phyloP scores from a whole-genome alignment of 371 early-diverging fungal species.

The Amoeboaphelidium protococcarum region DNA sequence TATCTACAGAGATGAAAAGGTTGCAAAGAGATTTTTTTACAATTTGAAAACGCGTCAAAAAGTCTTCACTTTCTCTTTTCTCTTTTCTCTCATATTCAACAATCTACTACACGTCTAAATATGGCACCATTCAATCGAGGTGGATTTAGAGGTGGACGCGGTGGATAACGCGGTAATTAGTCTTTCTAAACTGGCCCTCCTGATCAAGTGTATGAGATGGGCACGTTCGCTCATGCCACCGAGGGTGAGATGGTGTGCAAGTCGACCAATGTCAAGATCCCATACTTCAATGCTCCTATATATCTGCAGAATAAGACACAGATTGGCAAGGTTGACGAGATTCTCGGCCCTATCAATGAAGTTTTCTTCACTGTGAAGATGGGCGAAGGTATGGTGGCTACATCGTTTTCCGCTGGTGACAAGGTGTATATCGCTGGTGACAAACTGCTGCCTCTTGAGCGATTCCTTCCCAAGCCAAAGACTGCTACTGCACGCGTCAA shows the following conservation, averaged over 20 bases:
- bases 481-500: constrained; percentile 25
- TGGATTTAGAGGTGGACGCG: constrained; percentile 12
- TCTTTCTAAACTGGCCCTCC: neutral
- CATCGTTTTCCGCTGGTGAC: constrained; percentile 62
- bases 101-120: too few relatives aligned
- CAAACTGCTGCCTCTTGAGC: constrained; percentile 76
- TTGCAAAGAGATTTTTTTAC: too few relatives aligned
- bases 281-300: constrained; percentile 97
- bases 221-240: constrained; percentile 73
- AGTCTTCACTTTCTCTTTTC: too few relatives aligned
- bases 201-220: constrained; percentile 33
- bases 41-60: too few relatives aligned
- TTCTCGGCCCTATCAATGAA: constrained; percentile 91
- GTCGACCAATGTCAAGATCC: constrained; percentile 69
- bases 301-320: constrained; percentile 86
- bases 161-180: constrained; percentile 6
- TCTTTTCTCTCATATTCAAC: too few relatives aligned
- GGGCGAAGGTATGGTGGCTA: constrained; percentile 71
- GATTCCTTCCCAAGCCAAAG: constrained; percentile 89
- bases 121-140: too few relatives aligned
- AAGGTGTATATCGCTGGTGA: constrained; percentile 78
- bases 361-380: constrained; percentile 89
- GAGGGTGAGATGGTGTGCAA: constrained; percentile 93
- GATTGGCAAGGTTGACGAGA: constrained; percentile 99
- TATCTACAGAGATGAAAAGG: too few relatives aligned